A percentile compares a stretch with the other conserved stretches of the same genome.
These are phyloP conservation scores for Claviceps arundinis DNA, from an alignment of 2,329 filamentous ascomycete species.

Conservation along the genomic window DNA sequence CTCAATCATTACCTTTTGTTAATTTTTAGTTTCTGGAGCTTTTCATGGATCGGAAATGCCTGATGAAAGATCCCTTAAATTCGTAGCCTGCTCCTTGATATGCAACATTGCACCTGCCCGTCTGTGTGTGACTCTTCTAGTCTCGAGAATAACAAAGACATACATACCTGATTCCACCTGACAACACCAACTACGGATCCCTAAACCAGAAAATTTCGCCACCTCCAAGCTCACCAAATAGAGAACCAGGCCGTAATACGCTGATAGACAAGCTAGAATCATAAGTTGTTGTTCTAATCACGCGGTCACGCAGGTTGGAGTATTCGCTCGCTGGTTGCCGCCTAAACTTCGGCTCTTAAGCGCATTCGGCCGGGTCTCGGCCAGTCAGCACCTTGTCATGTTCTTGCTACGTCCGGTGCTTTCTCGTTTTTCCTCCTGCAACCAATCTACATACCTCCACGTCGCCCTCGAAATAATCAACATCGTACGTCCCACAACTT, in stretches of 20 bases:
- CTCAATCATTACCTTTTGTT: neutral
- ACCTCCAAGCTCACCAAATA: too few species aligned
- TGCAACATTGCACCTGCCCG: neutral
- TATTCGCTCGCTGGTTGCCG: constrained; percentile 1
- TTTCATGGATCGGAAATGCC: too few species aligned
- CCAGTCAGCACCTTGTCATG: neutral
- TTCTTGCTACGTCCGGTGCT: neutral
- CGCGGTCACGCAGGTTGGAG: neutral
- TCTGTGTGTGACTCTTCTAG: neutral
- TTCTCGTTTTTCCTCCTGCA: constrained; percentile 5
- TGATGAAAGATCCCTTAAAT: neutral
- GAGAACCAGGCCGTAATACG: too few species aligned
- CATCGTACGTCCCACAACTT: neutral
- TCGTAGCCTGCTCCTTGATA: neutral
- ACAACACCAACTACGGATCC: too few species aligned
- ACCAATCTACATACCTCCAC: neutral
- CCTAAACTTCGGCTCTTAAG: constrained; percentile 6
- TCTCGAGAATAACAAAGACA: neutral
- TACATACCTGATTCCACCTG: too few species aligned
- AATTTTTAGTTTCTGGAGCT: neutral
- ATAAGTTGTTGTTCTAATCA: neutral
- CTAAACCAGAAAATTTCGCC: too few species aligned
- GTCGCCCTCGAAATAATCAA: constrained; percentile 2
- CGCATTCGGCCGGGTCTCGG: neutral
- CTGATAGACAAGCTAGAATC: neutral